Conservation (phyloP, 192 early-diverging fungal species). For the Coemansia sp. region DNA sequence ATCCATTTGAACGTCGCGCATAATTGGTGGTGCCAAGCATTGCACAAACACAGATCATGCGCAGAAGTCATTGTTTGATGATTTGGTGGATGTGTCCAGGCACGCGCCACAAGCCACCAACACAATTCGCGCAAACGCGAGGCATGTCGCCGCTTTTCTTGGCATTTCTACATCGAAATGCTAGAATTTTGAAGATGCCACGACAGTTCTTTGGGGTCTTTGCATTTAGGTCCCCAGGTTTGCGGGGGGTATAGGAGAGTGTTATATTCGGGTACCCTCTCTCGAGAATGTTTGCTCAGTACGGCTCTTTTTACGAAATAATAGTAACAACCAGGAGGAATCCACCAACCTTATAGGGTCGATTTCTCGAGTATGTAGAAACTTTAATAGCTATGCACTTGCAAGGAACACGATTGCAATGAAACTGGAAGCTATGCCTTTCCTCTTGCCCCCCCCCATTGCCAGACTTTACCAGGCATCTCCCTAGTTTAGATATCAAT, state of each 20-base stretch:
- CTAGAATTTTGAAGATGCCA: too few species aligned
- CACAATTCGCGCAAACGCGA: not conserved
- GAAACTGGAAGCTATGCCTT: not conserved
- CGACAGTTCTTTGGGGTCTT: not conserved
- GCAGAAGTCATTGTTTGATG: not conserved
- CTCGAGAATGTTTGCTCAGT: not conserved
- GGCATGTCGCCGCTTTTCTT: not conserved
- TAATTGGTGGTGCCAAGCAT: not conserved
- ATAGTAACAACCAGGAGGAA: not conserved
- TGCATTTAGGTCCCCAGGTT: not conserved
- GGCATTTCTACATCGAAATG: not conserved
- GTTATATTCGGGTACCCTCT: not conserved
- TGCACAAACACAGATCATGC: too few species aligned
- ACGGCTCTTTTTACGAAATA: not conserved
- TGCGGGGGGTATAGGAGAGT: not conserved
- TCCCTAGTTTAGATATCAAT: too few species aligned
- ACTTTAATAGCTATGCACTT: too few species aligned
- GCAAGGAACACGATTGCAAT: not conserved
- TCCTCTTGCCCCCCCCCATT: not conserved
- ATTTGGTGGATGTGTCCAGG: not conserved
- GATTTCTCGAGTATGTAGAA: not conserved
- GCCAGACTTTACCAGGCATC: too few species aligned
- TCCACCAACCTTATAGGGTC: too few species aligned
- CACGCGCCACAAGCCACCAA: not conserved
- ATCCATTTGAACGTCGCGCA: not conserved